These are phyloP conservation scores for Candida sanyiensis DNA, from an alignment of 805 yeast species.

Conservation along the genomic window DNA sequence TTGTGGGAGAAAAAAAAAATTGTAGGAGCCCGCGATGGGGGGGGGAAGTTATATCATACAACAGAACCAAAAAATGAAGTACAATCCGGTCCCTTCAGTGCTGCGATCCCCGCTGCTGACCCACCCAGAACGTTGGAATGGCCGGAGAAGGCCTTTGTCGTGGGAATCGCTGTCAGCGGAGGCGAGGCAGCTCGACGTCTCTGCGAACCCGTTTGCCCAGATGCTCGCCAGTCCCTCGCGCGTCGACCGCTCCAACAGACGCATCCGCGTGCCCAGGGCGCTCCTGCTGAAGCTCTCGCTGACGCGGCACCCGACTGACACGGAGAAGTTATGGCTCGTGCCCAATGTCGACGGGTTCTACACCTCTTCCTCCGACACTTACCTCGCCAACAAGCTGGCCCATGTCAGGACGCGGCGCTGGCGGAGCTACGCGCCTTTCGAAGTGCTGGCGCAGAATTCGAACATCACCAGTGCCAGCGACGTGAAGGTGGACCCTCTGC, in stretches of 20 bases:
- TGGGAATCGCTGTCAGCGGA: neutral
- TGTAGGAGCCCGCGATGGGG: neutral
- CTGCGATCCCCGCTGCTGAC: slow-evolving; percentile 12
- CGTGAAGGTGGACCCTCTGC: slow-evolving; percentile 13
- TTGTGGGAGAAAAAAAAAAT: neutral
- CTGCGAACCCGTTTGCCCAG: slow-evolving; percentile 34
- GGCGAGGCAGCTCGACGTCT: slow-evolving; percentile 11
- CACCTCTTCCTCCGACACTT: slow-evolving; percentile 12
- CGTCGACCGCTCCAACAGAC: slow-evolving; percentile 32
- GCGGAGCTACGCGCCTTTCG: slow-evolving; percentile 14
- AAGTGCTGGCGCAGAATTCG: slow-evolving; percentile 10
- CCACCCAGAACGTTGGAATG: slow-evolving; percentile 11
- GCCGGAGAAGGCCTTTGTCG: neutral
- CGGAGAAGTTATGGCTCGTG: slow-evolving; percentile 8
- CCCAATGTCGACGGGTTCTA: slow-evolving; percentile 10
- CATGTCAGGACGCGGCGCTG: slow-evolving; percentile 8
- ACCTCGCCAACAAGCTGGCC: slow-evolving; percentile 10
- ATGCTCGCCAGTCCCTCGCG: slow-evolving; percentile 40
- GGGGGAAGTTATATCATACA: too few relatives aligned
- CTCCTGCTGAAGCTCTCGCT: slow-evolving; percentile 10
- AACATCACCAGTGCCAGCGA: slow-evolving; percentile 11
- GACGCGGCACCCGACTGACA: neutral
- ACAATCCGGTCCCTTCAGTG: slow-evolving; percentile 10
- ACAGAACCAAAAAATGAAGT: too few relatives aligned
- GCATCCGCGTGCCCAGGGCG: slow-evolving; percentile 15